Base-by-base conservation (phyloP, 345 rosid genomes). In the Eucalyptus victrix region DNA sequence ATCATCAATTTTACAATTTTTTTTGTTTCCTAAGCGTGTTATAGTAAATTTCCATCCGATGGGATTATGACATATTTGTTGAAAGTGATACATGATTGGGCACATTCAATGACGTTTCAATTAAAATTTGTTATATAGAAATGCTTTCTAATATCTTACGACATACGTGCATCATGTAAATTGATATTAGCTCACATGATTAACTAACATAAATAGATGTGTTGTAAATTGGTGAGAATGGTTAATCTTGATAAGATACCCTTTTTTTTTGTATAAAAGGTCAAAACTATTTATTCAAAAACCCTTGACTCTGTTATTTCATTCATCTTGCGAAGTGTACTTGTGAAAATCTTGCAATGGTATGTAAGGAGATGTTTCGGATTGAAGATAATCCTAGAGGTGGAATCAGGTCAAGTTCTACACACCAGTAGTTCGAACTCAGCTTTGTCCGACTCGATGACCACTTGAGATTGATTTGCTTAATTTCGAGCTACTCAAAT, bases 361-460 rank as follows among this genome's bases (percentile, higher is more conserved):
- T n/a, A 62, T 28, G 16, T 62, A 30, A 28, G 69, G 34, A 2
- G 18, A 62, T 62, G 10, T 62, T 62, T 62, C 3, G 1, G 18
- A 62, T 58, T 58, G 15, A 11, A 58, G 7, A 58, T 58, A 58
- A 58, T 26, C n/a, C 15, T 11, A 58, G 6, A 28, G 65, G n/a
- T 58, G 15, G n/a, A 58, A 58, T 58, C 0, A 11, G 4, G 65
- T 58, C n/a, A 58, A 58, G 4, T 23, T 62, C 69, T 62, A 62
- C 6, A 28, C 34, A 28, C 32, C 0, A 62, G 69, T 62, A 62
- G 34, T 18, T 62, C 18, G 8, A 12, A n/a, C 69, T 62, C 8
- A 7, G 34, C 69, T 28, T 0, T 14, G 9, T 6, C 1, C 3
- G 3, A 30, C 18, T 62, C 5, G 3, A 62, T 62, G 32, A 30